A percentile compares a stretch with the other conserved stretches of the same genome.
Evolutionary conservation across 2,329 filamentous ascomycete species (phyloP).

Genomic region (Ceratocystis albifundus): DNA sequence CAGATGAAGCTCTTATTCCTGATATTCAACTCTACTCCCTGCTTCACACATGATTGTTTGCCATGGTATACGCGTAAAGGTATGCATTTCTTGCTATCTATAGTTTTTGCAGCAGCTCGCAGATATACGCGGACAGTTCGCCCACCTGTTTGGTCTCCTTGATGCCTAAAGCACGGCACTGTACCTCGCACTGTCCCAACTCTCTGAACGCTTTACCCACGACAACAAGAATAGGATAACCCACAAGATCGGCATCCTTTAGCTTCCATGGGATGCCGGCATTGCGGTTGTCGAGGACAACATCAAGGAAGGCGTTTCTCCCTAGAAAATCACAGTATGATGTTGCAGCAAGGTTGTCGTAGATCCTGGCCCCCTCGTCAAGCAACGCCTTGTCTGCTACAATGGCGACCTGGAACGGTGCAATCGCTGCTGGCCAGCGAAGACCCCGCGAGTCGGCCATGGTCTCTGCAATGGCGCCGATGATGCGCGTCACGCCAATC

Average conservation of each 20-base stretch:
- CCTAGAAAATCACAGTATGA: constrained; percentile 3
- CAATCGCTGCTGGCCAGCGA: constrained; percentile 78
- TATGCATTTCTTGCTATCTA: background rate
- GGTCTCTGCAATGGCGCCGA: constrained; percentile 72
- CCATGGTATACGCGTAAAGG: background rate
- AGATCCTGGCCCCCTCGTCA: constrained; percentile 45
- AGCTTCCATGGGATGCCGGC: constrained; percentile 71
- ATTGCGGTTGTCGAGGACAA: constrained; percentile 61
- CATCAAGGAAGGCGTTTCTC: constrained; percentile 40
- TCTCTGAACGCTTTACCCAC: constrained; percentile 60
- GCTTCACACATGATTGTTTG: background rate
- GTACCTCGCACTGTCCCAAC: constrained; percentile 56
- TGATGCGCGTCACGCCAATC: constrained; percentile 82
- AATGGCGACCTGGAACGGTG: constrained; percentile 68
- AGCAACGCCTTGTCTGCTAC: constrained; percentile 41
- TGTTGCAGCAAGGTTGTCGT: constrained; percentile 45
- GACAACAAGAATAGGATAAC: constrained; percentile 74
- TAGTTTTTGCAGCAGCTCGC: constrained; percentile 32
- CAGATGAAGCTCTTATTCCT: background rate
- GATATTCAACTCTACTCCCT: background rate
- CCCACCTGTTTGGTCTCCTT: constrained; percentile 47
- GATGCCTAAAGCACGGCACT: constrained; percentile 57
- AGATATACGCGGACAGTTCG: constrained; percentile 38
- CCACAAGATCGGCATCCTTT: constrained; percentile 76
- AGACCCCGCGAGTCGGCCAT: constrained; percentile 61